Conservation (phyloP, 139 green algal genomes). For the Volvox reticuliferus region DNA sequence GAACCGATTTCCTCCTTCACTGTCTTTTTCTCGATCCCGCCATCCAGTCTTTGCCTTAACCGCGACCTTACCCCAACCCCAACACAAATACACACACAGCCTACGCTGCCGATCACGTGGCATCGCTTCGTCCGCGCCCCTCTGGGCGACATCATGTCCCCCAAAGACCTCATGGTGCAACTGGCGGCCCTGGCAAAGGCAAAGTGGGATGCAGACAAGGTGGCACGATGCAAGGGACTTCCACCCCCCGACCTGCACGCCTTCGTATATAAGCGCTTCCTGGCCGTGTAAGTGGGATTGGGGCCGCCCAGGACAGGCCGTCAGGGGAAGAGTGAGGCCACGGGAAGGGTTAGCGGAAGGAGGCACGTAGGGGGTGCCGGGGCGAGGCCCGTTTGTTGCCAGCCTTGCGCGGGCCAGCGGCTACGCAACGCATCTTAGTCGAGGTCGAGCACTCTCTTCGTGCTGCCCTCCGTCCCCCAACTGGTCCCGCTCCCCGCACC, state of each 20-base stretch:
- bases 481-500: background rate
- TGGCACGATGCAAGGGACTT: background rate
- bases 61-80: no score
- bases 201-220: conserved; percentile 22
- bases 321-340: background rate
- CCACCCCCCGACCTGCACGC: conserved; percentile 27
- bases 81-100: background rate
- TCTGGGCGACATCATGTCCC: background rate
- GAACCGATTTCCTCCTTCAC: no score
- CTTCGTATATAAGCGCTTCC: conserved; percentile 18
- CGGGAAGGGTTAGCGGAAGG: background rate
- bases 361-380: background rate
- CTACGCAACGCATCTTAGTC: no score
- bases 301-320: background rate
- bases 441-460: background rate
- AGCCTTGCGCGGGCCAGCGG: background rate
- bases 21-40: no score
- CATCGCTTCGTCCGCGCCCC: conserved; percentile 37
- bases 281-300: conserved; percentile 13
- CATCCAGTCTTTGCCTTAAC: no score
- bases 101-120: conserved; percentile 25
- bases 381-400: no score
- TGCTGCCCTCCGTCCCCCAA: background rate
- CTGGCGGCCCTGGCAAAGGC: conserved; percentile 8
- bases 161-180: background rate